A percentile compares a stretch with the other conserved stretches of the same genome.
These are phyloP conservation scores for Fimicolochytrium jonesii DNA, from an alignment of 192 early-diverging fungal species.

Conservation along the genomic window DNA sequence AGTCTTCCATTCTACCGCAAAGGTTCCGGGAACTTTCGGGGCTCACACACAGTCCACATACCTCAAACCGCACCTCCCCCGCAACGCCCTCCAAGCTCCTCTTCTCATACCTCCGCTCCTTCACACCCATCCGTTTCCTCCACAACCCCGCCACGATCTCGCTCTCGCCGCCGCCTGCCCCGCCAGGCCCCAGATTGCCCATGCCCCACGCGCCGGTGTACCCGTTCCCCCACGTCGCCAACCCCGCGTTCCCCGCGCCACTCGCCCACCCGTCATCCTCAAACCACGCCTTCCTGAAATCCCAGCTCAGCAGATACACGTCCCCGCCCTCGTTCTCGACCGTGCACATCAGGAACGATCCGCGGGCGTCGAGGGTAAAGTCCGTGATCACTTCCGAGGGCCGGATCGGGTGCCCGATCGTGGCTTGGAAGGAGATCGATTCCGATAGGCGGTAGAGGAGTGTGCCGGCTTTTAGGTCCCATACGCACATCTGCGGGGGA, in stretches of 20 bases:
- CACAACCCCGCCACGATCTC: no score
- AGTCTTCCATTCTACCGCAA: not conserved
- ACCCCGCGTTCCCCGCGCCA: no score
- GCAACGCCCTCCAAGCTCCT: slow-evolving; percentile 23
- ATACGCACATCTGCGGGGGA: slow-evolving; percentile 24
- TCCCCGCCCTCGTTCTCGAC: slow-evolving; percentile 29
- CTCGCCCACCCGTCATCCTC: not conserved
- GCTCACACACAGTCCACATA: slow-evolving; percentile 1
- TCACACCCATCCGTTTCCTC: no score
- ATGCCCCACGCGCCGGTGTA: not conserved
- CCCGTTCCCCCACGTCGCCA: not conserved
- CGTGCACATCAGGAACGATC: slow-evolving; percentile 25
- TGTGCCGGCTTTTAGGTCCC: slow-evolving; percentile 18
- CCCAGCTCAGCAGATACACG: slow-evolving; percentile 31
- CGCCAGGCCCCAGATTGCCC: not conserved
- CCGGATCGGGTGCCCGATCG: slow-evolving; percentile 7
- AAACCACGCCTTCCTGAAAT: slow-evolving; percentile 18
- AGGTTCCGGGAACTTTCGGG: no score
- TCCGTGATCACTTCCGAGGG: slow-evolving; percentile 34
- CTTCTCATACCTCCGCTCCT: slow-evolving; percentile 28
- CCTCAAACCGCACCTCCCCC: slow-evolving; percentile 26
- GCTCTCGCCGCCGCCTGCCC: no score
- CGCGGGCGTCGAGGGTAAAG: slow-evolving; percentile 28
- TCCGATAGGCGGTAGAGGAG: slow-evolving; percentile 33
- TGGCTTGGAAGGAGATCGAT: slow-evolving; percentile 10